These are phyloP conservation scores for Penicillium sp. DNA, from an alignment of 2,329 filamentous ascomycete species.

Conservation along the genomic window DNA sequence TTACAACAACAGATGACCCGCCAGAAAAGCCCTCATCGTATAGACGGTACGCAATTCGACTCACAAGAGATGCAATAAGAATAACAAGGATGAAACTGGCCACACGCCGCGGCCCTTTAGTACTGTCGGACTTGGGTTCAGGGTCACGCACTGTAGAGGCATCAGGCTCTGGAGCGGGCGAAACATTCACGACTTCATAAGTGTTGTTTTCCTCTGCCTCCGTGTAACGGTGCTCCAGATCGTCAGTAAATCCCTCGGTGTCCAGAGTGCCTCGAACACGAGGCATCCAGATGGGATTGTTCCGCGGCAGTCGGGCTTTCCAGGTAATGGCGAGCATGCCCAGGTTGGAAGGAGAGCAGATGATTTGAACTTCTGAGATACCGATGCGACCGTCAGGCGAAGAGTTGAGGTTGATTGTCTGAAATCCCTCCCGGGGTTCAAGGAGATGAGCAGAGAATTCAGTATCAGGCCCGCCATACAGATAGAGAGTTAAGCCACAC, in stretches of 20 bases:
- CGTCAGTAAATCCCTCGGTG: not conserved
- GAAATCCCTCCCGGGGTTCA: conserved; percentile 6
- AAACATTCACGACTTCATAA: not conserved
- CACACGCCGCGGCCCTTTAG: not conserved
- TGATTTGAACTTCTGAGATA: conserved; percentile 22
- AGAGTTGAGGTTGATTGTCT: conserved; percentile 21
- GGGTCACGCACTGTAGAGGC: not conserved
- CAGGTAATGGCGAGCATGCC: conserved; percentile 29
- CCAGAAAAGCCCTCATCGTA: not conserved
- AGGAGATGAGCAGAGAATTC: conserved; percentile 22
- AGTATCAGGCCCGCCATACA: conserved; percentile 33
- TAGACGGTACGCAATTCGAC: not conserved
- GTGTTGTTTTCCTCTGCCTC: not conserved
- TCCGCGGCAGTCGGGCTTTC: conserved; percentile 17
- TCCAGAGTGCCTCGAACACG: conserved; percentile 19
- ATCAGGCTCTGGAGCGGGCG: not conserved
- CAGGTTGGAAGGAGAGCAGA: conserved; percentile 26
- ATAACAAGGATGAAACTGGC: not conserved
- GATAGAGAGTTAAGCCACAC: conserved; percentile 29
- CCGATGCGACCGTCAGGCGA: conserved; percentile 10
- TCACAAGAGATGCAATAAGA: not conserved
- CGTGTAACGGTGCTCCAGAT: conserved; percentile 4
- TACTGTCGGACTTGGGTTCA: too few relatives aligned
- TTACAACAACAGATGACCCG: too few relatives aligned
- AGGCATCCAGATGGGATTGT: conserved; percentile 27